Base-by-base conservation (phyloP, 1,284 basidiomycete genomes). In the Sparassis latifolia region DNA sequence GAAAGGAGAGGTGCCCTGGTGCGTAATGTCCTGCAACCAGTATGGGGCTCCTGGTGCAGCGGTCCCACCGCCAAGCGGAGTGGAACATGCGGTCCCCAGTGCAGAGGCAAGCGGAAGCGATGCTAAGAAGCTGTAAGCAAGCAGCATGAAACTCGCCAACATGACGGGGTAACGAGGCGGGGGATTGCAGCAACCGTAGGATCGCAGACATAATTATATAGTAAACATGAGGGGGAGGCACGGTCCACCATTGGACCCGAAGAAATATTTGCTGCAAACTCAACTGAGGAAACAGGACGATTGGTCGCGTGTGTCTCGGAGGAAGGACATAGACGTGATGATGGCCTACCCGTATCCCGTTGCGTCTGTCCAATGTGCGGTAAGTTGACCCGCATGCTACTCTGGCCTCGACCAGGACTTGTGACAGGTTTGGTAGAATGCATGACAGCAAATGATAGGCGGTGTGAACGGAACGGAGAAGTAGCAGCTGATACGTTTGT, bases 21-120 rank as follows among this genome's bases (percentile, higher is more conserved):
- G 85, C 52, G 74, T 77, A 58, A 88, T 86, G 43, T 58, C 77
- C 60, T 88, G 69, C 62, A 87, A 65, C 87, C 86, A 89, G 64
- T 78, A 89, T 1, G 86, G 78, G 42, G 82, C 81, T 7, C 63
- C 62, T 2, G 80, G 62, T n/a, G 70, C 71, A 28, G 82, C 79
- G n/a, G 70, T 76, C 20, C 82, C 82, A 37, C 59, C 45, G n/a
- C 63, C 67, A n/a, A 76, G 59, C 3, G 74, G 67, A n/a, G 64
- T 65, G 31, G 69, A 64, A 57, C 74, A 78, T 4, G 68, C 64
- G 10, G 73, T 66, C 4, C 76, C 73, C 12, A 76, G 61, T 10
- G 60, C 70, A 28, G 58, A 52, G 31, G 55, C 68, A 27, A 56
- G 51, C 35, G 52, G 44, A 12, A 54, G 42, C 38, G 56, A 44